Conservation (phyloP, 2,329 filamentous ascomycete genomes). For the Cytospora chrysosperma region DNA sequence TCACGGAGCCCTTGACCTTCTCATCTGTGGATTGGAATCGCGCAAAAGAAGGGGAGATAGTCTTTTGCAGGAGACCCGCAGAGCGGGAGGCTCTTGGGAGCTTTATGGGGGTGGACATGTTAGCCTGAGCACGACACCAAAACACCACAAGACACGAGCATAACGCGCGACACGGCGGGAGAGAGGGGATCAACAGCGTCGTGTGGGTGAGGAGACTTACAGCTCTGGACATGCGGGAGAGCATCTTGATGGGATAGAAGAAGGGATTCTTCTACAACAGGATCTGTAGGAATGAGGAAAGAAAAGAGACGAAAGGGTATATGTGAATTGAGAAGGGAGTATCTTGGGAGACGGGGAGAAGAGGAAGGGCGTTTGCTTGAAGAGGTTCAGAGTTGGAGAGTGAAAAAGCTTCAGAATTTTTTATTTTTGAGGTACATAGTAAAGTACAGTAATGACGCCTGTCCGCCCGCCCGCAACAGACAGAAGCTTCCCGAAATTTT, state of each 20-base stretch:
- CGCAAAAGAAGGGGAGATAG: slow-evolving; percentile 71
- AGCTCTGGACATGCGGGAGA: slow-evolving; percentile 71
- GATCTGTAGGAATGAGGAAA: slow-evolving; percentile 36
- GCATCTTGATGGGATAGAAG: slow-evolving; percentile 55
- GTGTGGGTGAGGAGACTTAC: slow-evolving; percentile 52
- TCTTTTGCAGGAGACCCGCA: slow-evolving; percentile 65
- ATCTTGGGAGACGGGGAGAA: slow-evolving; percentile 24
- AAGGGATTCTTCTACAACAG: slow-evolving; percentile 36
- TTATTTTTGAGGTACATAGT: slow-evolving; percentile 20
- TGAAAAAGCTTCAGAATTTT: slow-evolving; percentile 23
- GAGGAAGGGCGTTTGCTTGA: slow-evolving; percentile 27
- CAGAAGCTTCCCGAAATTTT: slow-evolving; percentile 23
- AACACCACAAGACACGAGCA: background rate
- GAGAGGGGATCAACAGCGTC: background rate
- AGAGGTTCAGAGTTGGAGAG: slow-evolving; percentile 6
- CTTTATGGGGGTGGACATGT: slow-evolving; percentile 47
- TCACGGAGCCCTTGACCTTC: slow-evolving; percentile 94
- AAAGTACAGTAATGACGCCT: slow-evolving; percentile 18
- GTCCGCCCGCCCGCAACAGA: slow-evolving; percentile 4
- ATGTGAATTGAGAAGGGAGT: too few species aligned
- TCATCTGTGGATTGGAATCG: slow-evolving; percentile 76
- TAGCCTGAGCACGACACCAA: background rate
- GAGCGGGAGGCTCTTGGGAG: slow-evolving; percentile 77
- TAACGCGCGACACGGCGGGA: background rate
- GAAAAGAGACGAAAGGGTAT: slow-evolving; percentile 32